Conservation (phyloP, 768 basidiomycete species). For the Ephemerocybe angulata region DNA sequence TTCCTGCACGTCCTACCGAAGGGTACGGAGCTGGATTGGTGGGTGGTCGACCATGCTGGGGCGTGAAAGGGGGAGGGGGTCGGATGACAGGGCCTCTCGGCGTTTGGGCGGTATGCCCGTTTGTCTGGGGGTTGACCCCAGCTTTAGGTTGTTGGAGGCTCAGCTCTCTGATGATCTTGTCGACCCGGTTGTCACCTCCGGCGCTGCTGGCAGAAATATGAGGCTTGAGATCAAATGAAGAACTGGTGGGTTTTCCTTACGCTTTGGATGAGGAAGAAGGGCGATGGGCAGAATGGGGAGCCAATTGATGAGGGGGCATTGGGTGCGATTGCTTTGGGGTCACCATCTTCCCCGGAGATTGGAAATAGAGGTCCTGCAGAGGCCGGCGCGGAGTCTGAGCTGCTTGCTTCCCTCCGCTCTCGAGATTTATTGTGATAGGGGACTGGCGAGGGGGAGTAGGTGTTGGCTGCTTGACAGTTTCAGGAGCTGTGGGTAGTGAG, state of each 20-base stretch:
- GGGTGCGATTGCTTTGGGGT: not conserved
- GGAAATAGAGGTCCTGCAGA: not conserved
- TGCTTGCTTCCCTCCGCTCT: not conserved
- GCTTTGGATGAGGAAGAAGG: not conserved
- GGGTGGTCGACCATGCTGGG: no score
- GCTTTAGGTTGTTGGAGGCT: not conserved
- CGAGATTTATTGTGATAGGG: not conserved
- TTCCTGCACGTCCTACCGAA: no score
- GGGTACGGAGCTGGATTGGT: no score
- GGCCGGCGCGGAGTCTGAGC: conserved; percentile 8
- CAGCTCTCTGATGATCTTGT: not conserved
- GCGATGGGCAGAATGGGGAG: no score
- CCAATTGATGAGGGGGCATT: not conserved
- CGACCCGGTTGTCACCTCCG: not conserved
- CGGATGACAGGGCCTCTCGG: no score
- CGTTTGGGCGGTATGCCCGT: no score
- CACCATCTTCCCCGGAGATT: not conserved
- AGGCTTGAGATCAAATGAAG: no score
- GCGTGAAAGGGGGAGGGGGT: no score
- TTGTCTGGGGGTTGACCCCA: no score
- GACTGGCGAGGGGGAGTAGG: not conserved
- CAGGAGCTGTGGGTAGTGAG: not conserved
- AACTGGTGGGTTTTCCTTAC: no score
- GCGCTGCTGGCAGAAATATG: not conserved
- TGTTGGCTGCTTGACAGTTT: not conserved